phyloP scores from a whole-genome alignment of 805 yeast genomes.

The Zygosaccharomyces lentus region DNA sequence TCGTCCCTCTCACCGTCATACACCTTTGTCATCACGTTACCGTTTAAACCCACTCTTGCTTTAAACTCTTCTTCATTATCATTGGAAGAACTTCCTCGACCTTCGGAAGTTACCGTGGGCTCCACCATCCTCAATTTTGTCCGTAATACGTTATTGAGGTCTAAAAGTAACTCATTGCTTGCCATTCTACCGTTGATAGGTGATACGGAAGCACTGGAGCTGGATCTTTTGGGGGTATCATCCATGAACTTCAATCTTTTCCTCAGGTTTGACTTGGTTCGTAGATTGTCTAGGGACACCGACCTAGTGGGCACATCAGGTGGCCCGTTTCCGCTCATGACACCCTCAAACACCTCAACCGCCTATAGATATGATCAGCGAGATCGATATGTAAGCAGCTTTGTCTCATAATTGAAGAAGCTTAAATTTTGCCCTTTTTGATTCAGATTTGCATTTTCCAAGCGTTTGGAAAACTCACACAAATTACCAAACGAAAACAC shows the following conservation, averaged over 20 bases:
- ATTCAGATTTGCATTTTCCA: conserved; percentile 1
- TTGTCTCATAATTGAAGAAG: background rate
- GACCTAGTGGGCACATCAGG: conserved; percentile 14
- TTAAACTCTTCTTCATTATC: conserved; percentile 39
- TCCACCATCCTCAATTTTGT: conserved; percentile 24
- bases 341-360: background rate
- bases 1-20: conserved; percentile 11
- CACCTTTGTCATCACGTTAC: conserved; percentile 12
- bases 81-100: conserved; percentile 4
- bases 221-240: conserved; percentile 13
- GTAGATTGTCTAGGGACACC: conserved; percentile 17
- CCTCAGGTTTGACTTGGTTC: conserved; percentile 9
- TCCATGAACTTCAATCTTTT: conserved; percentile 15
- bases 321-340: conserved; percentile 10
- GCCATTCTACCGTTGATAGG: conserved; percentile 4
- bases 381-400: background rate
- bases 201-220: conserved; percentile 7
- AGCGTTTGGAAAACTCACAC: conserved; percentile 1
- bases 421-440: background rate
- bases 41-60: conserved; percentile 18
- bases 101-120: conserved; percentile 3
- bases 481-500: background rate
- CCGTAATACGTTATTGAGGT: conserved; percentile 25
- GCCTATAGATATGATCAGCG: background rate
- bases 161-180: conserved; percentile 21